These are phyloP conservation scores for Pythium myriotylum DNA, from an alignment of 352 stramenopile genomes.

Conservation along the genomic window DNA sequence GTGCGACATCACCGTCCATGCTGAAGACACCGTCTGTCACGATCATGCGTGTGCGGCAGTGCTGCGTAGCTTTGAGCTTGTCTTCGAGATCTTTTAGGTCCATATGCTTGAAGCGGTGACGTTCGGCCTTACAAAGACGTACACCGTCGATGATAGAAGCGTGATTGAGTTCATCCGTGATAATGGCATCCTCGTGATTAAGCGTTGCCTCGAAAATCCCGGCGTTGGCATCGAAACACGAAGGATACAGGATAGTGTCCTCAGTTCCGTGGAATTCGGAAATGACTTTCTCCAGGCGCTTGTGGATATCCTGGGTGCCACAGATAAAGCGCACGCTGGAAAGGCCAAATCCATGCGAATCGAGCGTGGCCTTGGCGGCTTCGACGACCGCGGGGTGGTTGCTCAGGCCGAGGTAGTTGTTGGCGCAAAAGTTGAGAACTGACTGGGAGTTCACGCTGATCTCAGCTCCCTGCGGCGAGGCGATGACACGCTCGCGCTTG, in stretches of 20 bases:
- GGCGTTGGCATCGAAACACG: slow-evolving; percentile 95
- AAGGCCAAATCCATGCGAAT: slow-evolving; percentile 90
- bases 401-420: slow-evolving; percentile 94
- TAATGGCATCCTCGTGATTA: slow-evolving; percentile 90
- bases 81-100: slow-evolving; percentile 90
- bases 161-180: slow-evolving; percentile 94
- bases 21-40: slow-evolving; percentile 95
- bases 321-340: slow-evolving; percentile 95
- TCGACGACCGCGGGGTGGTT: slow-evolving; percentile 87
- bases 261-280: slow-evolving; percentile 94
- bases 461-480: slow-evolving; percentile 76
- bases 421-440: slow-evolving; percentile 95
- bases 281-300: slow-evolving; percentile 88
- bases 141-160: slow-evolving; percentile 95
- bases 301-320: slow-evolving; percentile 94
- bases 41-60: slow-evolving; percentile 90
- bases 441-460: slow-evolving; percentile 71
- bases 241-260: slow-evolving; percentile 94
- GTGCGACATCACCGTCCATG: slow-evolving; percentile 95
- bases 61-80: slow-evolving; percentile 89
- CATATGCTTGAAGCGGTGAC: slow-evolving; percentile 94
- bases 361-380: slow-evolving; percentile 81
- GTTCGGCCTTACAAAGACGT: slow-evolving; percentile 92
- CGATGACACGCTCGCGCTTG: slow-evolving; percentile 91
- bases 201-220: slow-evolving; percentile 91